These are phyloP conservation scores for Alternaria rosae DNA, from an alignment of 2,329 filamentous ascomycete genomes.

Conservation along the genomic window DNA sequence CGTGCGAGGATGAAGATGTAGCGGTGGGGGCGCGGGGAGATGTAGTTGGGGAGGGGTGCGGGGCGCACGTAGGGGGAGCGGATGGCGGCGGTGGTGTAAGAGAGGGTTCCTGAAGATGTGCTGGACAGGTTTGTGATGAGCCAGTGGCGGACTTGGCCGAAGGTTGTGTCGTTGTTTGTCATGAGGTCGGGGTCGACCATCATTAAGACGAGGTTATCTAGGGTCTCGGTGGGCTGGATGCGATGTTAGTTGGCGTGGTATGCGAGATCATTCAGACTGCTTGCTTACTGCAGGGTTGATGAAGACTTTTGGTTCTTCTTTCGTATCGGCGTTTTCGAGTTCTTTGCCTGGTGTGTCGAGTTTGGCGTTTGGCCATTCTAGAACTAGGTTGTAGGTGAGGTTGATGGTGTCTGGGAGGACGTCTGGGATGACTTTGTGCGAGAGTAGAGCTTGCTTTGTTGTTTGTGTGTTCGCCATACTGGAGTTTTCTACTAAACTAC, in stretches of 20 bases:
- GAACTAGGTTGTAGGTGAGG: slow-evolving; percentile 19
- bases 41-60: slow-evolving; percentile 27
- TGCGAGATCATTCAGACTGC: neutral
- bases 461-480: slow-evolving; percentile 12
- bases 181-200: slow-evolving; percentile 33
- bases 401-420: slow-evolving; percentile 18
- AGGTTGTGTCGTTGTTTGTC: slow-evolving; percentile 30
- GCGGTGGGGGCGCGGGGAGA: slow-evolving; percentile 23
- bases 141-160: slow-evolving; percentile 35
- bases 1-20: slow-evolving; percentile 31
- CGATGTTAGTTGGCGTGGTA: neutral
- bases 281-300: slow-evolving; percentile 19
- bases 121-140: slow-evolving; percentile 26
- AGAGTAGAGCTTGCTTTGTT: slow-evolving; percentile 9
- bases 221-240: slow-evolving; percentile 15
- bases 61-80: slow-evolving; percentile 29
- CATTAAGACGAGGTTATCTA: slow-evolving; percentile 26
- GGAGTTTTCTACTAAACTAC: neutral
- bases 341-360: slow-evolving; percentile 23
- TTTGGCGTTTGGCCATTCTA: slow-evolving; percentile 23
- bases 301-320: slow-evolving; percentile 23
- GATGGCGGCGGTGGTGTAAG: slow-evolving; percentile 5
- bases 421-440: slow-evolving; percentile 29
- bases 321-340: slow-evolving; percentile 23
- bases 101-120: slow-evolving; percentile 15